Conservation (phyloP, 2,329 filamentous ascomycete species). For the Penicillium italicum region DNA sequence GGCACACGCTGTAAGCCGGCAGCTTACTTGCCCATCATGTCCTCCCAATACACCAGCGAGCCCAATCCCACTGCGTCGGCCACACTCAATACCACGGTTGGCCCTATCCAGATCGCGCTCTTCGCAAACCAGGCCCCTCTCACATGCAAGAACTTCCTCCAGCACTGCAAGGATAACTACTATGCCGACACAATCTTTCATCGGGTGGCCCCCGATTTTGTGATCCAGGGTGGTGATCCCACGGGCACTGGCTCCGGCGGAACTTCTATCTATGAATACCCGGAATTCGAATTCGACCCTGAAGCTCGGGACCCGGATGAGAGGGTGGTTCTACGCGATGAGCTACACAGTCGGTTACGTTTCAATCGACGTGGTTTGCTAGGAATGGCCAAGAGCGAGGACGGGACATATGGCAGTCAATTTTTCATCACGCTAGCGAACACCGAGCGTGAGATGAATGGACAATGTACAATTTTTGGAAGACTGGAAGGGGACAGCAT, state of each 20-base stretch:
- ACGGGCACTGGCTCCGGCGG: slow-evolving; percentile 89
- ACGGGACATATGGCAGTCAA: slow-evolving; percentile 85
- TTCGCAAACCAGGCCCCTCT: slow-evolving; percentile 93
- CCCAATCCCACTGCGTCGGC: slow-evolving; percentile 91
- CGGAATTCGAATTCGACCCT: slow-evolving; percentile 53
- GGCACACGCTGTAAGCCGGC: not conserved
- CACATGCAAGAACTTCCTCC: slow-evolving; percentile 90
- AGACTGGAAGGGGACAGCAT: slow-evolving; percentile 90
- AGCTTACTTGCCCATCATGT: slow-evolving; percentile 57
- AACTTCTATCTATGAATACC: slow-evolving; percentile 83
- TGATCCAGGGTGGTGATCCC: slow-evolving; percentile 91
- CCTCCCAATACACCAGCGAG: slow-evolving; percentile 87
- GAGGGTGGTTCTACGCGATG: slow-evolving; percentile 72
- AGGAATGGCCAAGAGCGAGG: slow-evolving; percentile 81
- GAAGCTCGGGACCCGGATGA: slow-evolving; percentile 46
- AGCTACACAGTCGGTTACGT: slow-evolving; percentile 86
- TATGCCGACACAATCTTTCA: slow-evolving; percentile 94
- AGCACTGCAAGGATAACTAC: slow-evolving; percentile 91
- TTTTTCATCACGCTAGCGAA: slow-evolving; percentile 90
- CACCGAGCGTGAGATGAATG: slow-evolving; percentile 77
- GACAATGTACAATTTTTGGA: slow-evolving; percentile 91
- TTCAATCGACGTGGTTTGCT: slow-evolving; percentile 87
- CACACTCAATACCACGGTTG: slow-evolving; percentile 82
- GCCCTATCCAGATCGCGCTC: slow-evolving; percentile 85
- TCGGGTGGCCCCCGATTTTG: slow-evolving; percentile 84